Conservation (phyloP, 345 rosid species). For the Dipteronia sinensis region DNA sequence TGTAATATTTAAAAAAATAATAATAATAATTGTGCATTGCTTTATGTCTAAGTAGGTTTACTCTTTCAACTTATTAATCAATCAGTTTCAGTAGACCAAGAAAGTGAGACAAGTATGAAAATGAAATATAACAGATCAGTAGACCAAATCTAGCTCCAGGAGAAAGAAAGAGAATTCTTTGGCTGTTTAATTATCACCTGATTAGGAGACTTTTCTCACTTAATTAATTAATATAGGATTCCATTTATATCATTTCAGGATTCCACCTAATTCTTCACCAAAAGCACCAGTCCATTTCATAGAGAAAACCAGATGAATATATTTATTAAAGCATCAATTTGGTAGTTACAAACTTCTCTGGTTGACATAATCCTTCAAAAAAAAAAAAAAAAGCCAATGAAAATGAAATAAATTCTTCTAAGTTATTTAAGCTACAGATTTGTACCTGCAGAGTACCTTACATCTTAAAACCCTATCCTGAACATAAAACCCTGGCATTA, state of each 20-base stretch:
- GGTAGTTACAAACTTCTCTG: slow-evolving; percentile 21
- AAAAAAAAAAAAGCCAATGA: too few species aligned
- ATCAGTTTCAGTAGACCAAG: too few species aligned
- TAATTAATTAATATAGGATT: slow-evolving; percentile 2
- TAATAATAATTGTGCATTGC: too few species aligned
- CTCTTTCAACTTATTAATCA: too few species aligned
- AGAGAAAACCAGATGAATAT: neutral
- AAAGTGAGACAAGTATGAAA: too few species aligned
- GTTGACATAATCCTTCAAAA: neutral
- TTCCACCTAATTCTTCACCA: slow-evolving; percentile 13
- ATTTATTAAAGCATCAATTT: slow-evolving; percentile 16
- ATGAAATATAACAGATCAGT: too few species aligned
- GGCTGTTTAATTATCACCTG: neutral
- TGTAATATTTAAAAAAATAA: too few species aligned
- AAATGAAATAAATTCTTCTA: too few species aligned
- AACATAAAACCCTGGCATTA: slow-evolving; percentile 92
- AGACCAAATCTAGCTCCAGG: neutral
- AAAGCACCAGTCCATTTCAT: neutral
- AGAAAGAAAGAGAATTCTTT: neutral
- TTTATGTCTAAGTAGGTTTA: too few species aligned
- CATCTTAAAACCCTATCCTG: slow-evolving; percentile 79
- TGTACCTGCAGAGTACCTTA: slow-evolving; percentile 87
- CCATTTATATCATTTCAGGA: slow-evolving; percentile 6
- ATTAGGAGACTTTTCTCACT: neutral
- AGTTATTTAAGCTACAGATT: slow-evolving; percentile 41